Percentiles rank a stretch among this genome's conserved stretches.
These are phyloP conservation scores for Neurospora sp. DNA, from an alignment of 495 filamentous ascomycete species.

Conservation along the genomic window DNA sequence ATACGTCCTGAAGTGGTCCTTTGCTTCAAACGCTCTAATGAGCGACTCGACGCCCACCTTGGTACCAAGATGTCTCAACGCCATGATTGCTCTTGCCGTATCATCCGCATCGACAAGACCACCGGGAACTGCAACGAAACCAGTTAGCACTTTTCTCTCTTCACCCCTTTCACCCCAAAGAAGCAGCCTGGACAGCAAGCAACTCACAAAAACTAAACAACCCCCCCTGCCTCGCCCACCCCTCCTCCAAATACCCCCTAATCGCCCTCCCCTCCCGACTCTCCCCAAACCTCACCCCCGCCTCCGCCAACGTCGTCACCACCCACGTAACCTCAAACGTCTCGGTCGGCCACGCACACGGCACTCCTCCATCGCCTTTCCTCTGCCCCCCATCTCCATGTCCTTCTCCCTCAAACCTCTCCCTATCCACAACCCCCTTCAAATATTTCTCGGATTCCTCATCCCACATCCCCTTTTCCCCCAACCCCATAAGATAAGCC, in stretches of 20 bases:
- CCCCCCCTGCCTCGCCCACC: not conserved
- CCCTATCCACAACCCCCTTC: not conserved
- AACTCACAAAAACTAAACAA: not conserved
- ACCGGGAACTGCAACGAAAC: not conserved
- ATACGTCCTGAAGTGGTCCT: not conserved
- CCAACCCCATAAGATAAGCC: not conserved
- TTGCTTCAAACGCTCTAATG: not conserved
- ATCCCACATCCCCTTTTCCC: not conserved
- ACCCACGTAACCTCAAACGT: not conserved
- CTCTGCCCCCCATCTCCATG: not conserved
- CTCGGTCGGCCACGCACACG: not conserved
- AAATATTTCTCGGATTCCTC: accelerated
- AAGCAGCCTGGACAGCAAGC: too few species aligned
- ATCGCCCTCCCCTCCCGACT: not conserved
- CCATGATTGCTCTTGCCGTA: not conserved
- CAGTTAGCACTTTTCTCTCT: not conserved
- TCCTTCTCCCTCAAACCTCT: not conserved
- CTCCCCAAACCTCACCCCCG: not conserved
- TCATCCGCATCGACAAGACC: not conserved
- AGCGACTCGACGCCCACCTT: not conserved
- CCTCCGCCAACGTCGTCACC: not conserved
- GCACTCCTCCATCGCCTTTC: not conserved
- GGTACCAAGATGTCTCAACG: not conserved
- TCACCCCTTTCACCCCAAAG: too few species aligned
- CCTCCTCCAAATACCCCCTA: not conserved